These are phyloP conservation scores for Furcasterigmium furcatum DNA, from an alignment of 2,329 filamentous ascomycete species.

Conservation along the genomic window DNA sequence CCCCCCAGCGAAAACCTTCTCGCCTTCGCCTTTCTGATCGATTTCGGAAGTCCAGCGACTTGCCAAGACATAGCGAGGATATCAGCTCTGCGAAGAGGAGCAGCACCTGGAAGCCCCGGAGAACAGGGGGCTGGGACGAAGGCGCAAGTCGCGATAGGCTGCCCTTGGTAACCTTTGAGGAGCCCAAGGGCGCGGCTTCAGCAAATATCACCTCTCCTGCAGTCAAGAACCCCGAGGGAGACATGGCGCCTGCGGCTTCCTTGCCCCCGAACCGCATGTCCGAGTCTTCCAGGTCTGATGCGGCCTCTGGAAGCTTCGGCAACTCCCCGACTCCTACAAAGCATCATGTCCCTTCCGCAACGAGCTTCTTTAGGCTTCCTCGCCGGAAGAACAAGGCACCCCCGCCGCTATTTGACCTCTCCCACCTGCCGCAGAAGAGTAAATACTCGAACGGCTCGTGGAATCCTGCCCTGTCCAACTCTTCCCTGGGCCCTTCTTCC, in stretches of 20 bases:
- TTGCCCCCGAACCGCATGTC: slow-evolving; percentile 4
- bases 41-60: slow-evolving; percentile 49
- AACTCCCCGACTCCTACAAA: slow-evolving; percentile 59
- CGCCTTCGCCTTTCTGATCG: slow-evolving; percentile 51
- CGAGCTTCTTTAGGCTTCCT: slow-evolving; percentile 77
- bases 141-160: slow-evolving; percentile 19
- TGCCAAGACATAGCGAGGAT: slow-evolving; percentile 27
- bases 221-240: slow-evolving; percentile 42
- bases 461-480: slow-evolving; percentile 32
- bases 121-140: slow-evolving; percentile 24
- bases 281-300: slow-evolving; percentile 88
- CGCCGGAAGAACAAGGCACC: slow-evolving; percentile 73
- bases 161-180: slow-evolving; percentile 46
- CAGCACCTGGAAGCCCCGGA: slow-evolving; percentile 32
- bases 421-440: slow-evolving; percentile 76
- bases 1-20: slow-evolving; percentile 51
- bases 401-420: slow-evolving; percentile 77
- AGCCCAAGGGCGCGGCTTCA: slow-evolving; percentile 47
- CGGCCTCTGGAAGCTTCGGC: slow-evolving; percentile 66
- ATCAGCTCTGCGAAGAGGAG: slow-evolving; percentile 3
- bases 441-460: slow-evolving; percentile 29
- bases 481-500: slow-evolving; percentile 14
- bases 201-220: slow-evolving; percentile 32
- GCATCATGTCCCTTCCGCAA: slow-evolving; percentile 49
- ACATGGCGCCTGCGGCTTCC: slow-evolving; percentile 28